These are phyloP conservation scores for Pseudonitzschia pungens DNA, from an alignment of 108 stramenopile genomes.

Conservation along the genomic window DNA sequence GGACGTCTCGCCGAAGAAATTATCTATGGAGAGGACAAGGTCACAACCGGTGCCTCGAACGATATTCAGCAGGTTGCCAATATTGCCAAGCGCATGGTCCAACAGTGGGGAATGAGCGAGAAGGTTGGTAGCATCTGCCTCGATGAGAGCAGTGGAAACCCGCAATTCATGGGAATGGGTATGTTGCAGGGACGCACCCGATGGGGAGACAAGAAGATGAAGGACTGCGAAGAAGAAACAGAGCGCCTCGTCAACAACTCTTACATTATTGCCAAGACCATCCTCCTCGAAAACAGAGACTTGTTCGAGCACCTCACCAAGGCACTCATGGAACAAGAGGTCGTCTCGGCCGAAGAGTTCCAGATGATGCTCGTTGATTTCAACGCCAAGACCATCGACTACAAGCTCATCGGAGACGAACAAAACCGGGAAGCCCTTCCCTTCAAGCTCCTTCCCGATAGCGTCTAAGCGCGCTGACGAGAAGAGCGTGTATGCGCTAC, in stretches of 20 bases:
- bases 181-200: conserved; percentile 63
- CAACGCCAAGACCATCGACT: conserved; percentile 76
- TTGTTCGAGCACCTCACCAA: conserved; percentile 82
- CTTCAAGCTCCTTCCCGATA: conserved; percentile 53
- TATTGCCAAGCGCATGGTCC: conserved; percentile 95
- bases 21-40: conserved; percentile 92
- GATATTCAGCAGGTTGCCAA: conserved; percentile 95
- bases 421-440: conserved; percentile 71
- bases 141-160: conserved; percentile 46
- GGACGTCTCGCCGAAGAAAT: conserved; percentile 99
- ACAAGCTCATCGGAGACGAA: conserved; percentile 71
- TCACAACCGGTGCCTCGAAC: conserved; percentile 96
- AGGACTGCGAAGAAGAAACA: conserved; percentile 83
- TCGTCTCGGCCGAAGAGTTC: conserved; percentile 93
- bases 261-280: conserved; percentile 86
- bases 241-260: conserved; percentile 93
- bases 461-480: background rate
- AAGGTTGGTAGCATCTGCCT: conserved; percentile 89
- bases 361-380: conserved; percentile 90
- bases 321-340: conserved; percentile 89
- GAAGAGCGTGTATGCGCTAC: no score
- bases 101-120: conserved; percentile 96
- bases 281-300: conserved; percentile 76
- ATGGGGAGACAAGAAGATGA: conserved; percentile 85
- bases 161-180: conserved; percentile 71